These are phyloP conservation scores for Xylaria grammica DNA, from an alignment of 495 filamentous ascomycete species.

Conservation along the genomic window DNA sequence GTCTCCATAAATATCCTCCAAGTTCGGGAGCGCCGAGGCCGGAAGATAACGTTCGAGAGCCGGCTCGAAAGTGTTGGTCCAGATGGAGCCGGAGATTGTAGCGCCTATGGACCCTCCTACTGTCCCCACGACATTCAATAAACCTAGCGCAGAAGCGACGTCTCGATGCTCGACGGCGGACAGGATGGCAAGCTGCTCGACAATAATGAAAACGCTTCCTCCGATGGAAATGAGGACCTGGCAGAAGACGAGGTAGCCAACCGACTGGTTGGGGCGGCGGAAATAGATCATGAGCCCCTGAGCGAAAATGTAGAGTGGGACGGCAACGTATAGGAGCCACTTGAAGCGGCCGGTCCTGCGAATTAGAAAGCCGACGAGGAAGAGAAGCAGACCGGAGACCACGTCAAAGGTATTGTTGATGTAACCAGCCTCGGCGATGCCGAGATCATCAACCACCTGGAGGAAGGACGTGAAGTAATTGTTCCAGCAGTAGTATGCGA, in stretches of 20 bases:
- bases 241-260: conserved; percentile 64
- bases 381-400: conserved; percentile 32
- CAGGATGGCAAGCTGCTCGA: conserved; percentile 71
- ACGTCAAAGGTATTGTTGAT: conserved; percentile 51
- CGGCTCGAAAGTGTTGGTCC: conserved; percentile 61
- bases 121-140: conserved; percentile 67
- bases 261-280: conserved; percentile 56
- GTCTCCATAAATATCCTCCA: conserved; percentile 61
- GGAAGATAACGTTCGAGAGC: conserved; percentile 63
- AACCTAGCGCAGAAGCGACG: conserved; percentile 67
- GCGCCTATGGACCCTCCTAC: conserved; percentile 72
- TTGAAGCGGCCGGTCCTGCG: conserved; percentile 58
- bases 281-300: conserved; percentile 69
- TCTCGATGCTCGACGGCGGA: conserved; percentile 65
- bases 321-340: conserved; percentile 52
- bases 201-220: conserved; percentile 66
- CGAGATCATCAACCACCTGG: conserved; percentile 64
- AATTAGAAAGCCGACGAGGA: conserved; percentile 7
- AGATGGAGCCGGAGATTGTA: conserved; percentile 69
- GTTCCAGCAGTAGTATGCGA: conserved; percentile 19
- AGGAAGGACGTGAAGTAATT: conserved; percentile 70
- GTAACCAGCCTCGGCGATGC: conserved; percentile 52
- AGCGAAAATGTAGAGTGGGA: conserved; percentile 63
- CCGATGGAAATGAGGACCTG: conserved; percentile 69
- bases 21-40: conserved; percentile 49